Percentiles rank a stretch among this genome's conserved stretches.
phyloP scores from a whole-genome alignment of 2,329 filamentous ascomycete species.

The Hirsutella rhossiliensis region DNA sequence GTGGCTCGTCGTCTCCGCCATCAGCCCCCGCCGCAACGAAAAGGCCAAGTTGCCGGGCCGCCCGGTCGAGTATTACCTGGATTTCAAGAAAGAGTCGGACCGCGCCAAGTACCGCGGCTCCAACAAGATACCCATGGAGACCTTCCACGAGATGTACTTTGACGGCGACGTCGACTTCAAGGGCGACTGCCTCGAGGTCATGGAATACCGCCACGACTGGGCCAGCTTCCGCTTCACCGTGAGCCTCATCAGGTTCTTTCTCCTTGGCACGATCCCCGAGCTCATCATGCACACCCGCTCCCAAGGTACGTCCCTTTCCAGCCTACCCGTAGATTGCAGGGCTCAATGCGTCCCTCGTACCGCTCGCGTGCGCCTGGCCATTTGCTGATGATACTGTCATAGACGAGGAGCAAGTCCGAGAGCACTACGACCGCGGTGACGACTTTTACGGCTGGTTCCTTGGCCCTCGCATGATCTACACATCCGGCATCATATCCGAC shows the following conservation, averaged over 20 bases:
- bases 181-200: slow-evolving; percentile 73
- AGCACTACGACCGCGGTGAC: slow-evolving; percentile 95
- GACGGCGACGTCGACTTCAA: slow-evolving; percentile 92
- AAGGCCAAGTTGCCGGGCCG: slow-evolving; percentile 80
- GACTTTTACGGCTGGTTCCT: slow-evolving; percentile 99
- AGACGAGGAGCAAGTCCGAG: slow-evolving; percentile 91
- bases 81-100: slow-evolving; percentile 57
- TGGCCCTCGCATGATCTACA: slow-evolving; percentile 98
- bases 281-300: slow-evolving; percentile 85
- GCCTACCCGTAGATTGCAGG: neutral
- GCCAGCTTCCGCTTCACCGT: slow-evolving; percentile 86
- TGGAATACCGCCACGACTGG: slow-evolving; percentile 97
- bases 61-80: slow-evolving; percentile 82
- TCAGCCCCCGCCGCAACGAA: slow-evolving; percentile 84
- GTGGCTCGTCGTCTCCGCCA: slow-evolving; percentile 70
- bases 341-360: neutral
- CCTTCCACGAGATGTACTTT: slow-evolving; percentile 97
- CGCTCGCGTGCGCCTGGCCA: neutral
- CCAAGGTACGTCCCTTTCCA: slow-evolving; percentile 41
- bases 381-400: slow-evolving; percentile 5
- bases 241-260: slow-evolving; percentile 75
- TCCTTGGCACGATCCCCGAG: slow-evolving; percentile 79
- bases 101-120: slow-evolving; percentile 59
- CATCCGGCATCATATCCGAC: slow-evolving; percentile 85
- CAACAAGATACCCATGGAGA: slow-evolving; percentile 80